A percentile compares a stretch with the other conserved stretches of the same genome.
Evolutionary conservation across 2,329 filamentous ascomycete genomes (phyloP).

Genomic region (Cladosporium sp.): DNA sequence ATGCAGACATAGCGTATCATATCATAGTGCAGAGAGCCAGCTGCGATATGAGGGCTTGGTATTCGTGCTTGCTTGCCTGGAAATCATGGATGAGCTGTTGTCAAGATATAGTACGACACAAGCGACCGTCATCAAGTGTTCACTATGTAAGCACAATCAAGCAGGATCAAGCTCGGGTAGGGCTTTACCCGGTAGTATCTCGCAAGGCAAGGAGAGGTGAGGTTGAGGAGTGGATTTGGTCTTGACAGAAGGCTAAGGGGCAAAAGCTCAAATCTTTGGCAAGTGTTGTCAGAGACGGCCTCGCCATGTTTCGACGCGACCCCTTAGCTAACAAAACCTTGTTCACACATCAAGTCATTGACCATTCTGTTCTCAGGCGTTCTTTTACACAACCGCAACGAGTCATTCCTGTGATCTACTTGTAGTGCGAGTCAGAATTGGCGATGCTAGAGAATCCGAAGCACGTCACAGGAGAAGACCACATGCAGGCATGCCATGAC

Average conservation of each 20-base stretch:
- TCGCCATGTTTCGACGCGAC: neutral
- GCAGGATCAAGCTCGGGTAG: neutral
- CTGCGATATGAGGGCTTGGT: neutral
- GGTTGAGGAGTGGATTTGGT: neutral
- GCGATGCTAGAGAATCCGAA: neutral
- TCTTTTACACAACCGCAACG: neutral
- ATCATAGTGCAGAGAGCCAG: neutral
- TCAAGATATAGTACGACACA: neutral
- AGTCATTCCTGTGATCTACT: neutral
- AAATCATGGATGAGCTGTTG: neutral
- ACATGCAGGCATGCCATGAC: neutral
- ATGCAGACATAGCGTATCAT: neutral
- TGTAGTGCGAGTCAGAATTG: neutral
- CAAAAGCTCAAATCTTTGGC: neutral
- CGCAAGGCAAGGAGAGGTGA: neutral
- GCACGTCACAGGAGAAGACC: neutral
- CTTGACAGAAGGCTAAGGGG: neutral
- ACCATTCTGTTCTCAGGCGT: neutral
- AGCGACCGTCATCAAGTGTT: neutral
- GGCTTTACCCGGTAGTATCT: neutral
- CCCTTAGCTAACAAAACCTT: neutral
- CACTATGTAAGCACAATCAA: neutral
- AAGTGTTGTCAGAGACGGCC: neutral
- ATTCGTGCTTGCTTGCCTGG: neutral
- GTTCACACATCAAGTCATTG: neutral